Evolutionary conservation across 169 alveolate genomes (phyloP).

Genomic region (Plasmodium yoelii): DNA sequence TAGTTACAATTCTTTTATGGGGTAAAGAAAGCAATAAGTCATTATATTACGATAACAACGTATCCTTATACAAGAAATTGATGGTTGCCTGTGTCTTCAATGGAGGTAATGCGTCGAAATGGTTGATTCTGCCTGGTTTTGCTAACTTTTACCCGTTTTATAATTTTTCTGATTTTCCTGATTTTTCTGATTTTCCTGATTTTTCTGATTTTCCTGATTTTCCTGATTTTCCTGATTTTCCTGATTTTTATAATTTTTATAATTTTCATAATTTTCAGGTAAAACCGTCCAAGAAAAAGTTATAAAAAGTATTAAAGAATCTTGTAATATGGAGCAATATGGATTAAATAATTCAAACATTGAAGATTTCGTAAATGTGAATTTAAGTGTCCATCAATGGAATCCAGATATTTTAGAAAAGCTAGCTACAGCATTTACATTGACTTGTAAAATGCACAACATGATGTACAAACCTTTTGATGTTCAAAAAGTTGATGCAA

Average conservation of each 20-base stretch:
- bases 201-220: too few relatives aligned
- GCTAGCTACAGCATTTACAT: conserved; percentile 13
- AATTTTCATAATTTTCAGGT: too few relatives aligned
- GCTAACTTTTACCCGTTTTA: too few relatives aligned
- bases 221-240: too few relatives aligned
- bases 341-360: conserved; percentile 16
- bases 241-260: too few relatives aligned
- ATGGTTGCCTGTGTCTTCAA: conserved; percentile 55
- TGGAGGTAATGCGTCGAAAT: conserved; percentile 28
- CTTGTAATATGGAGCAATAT: conserved; percentile 26
- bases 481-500: conserved; percentile 3
- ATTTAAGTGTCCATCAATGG: conserved; percentile 38
- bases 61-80: conserved; percentile 42
- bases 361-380: conserved; percentile 29
- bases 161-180: too few relatives aligned
- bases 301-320: conserved; percentile 8
- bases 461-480: conserved; percentile 16
- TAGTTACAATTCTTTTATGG: conserved; percentile 31
- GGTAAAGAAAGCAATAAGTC: conserved; percentile 67
- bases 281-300: conserved; percentile 39
- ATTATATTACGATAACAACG: conserved; percentile 34
- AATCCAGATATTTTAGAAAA: conserved; percentile 41
- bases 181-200: too few relatives aligned
- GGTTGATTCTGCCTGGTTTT: too few relatives aligned
- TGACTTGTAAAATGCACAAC: conserved; percentile 30